Evolutionary conservation across 108 stramenopile genomes (phyloP).

Genomic region (Stephanodiscus triporus): DNA sequence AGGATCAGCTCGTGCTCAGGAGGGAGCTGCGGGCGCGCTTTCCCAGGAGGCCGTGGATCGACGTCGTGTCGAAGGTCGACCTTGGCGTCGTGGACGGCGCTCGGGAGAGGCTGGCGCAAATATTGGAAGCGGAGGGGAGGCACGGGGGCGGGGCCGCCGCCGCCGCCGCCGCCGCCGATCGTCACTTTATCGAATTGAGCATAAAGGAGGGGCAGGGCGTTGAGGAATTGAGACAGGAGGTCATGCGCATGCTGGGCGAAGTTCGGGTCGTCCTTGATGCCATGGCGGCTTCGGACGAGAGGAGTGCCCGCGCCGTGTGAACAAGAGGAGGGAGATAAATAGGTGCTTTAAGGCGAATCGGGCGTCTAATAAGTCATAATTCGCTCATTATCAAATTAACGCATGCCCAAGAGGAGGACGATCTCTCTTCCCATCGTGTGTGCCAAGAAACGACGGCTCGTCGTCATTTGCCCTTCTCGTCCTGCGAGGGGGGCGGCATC

Average conservation of each 20-base stretch:
- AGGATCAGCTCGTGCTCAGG: slow-evolving; percentile 87
- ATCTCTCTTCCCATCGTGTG: too few relatives aligned
- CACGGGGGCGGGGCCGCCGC: too few relatives aligned
- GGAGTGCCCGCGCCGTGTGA: slow-evolving; percentile 46
- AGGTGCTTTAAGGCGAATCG: too few relatives aligned
- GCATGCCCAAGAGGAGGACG: too few relatives aligned
- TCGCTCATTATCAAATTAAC: too few relatives aligned
- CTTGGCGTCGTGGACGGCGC: slow-evolving; percentile 76
- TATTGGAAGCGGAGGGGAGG: slow-evolving; percentile 51
- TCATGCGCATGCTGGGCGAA: slow-evolving; percentile 88
- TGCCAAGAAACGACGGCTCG: neutral
- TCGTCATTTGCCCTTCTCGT: neutral
- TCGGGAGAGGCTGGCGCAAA: slow-evolving; percentile 65
- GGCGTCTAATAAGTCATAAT: too few relatives aligned
- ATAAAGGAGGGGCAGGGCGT: slow-evolving; percentile 79
- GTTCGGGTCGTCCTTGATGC: slow-evolving; percentile 89
- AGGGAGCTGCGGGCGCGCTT: slow-evolving; percentile 79
- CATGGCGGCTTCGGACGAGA: slow-evolving; percentile 68
- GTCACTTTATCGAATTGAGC: slow-evolving; percentile 74
- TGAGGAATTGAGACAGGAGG: slow-evolving; percentile 72
- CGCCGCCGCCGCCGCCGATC: too few relatives aligned
- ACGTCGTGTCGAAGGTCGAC: slow-evolving; percentile 94
- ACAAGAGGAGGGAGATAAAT: neutral
- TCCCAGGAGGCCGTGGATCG: slow-evolving; percentile 94
- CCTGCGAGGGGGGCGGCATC: neutral